Evolutionary conservation across 1,284 basidiomycete species (phyloP).

Genomic region (Papiliotrema nemorosa): DNA sequence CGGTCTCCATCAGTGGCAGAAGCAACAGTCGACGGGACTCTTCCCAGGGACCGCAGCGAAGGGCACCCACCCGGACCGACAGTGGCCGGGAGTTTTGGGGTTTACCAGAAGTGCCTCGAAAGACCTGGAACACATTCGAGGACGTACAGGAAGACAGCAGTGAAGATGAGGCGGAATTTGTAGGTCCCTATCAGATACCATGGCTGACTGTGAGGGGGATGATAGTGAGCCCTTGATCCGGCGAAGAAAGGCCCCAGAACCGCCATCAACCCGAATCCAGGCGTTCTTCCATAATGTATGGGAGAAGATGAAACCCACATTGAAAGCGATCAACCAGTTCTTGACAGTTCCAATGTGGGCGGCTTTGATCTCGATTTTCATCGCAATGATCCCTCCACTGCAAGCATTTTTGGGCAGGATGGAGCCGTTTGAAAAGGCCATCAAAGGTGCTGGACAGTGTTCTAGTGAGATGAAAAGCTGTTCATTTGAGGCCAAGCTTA

Average conservation of each 20-base stretch:
- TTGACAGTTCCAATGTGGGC: slow-evolving; percentile 86
- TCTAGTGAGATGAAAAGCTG: slow-evolving; percentile 52
- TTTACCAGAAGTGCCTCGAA: slow-evolving; percentile 41
- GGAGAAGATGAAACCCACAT: slow-evolving; percentile 39
- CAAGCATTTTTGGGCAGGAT: slow-evolving; percentile 64
- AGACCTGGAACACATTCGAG: slow-evolving; percentile 20
- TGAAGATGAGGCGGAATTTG: slow-evolving; percentile 43
- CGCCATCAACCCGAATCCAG: slow-evolving; percentile 19
- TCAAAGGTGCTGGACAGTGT: slow-evolving; percentile 70
- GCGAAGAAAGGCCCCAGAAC: slow-evolving; percentile 17
- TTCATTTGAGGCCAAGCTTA: slow-evolving; percentile 5
- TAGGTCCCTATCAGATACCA: slow-evolving; percentile 34
- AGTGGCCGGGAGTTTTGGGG: slow-evolving; percentile 48
- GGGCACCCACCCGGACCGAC: slow-evolving; percentile 30
- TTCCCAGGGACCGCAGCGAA: slow-evolving; percentile 1
- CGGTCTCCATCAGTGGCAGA: neutral
- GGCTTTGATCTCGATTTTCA: slow-evolving; percentile 70
- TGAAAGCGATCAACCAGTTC: slow-evolving; percentile 62
- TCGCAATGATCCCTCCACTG: slow-evolving; percentile 72
- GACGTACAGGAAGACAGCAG: slow-evolving; percentile 32
- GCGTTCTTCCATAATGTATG: slow-evolving; percentile 7
- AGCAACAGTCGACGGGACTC: neutral
- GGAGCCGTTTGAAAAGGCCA: slow-evolving; percentile 66
- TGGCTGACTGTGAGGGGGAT: slow-evolving; percentile 8
- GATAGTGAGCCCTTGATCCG: slow-evolving; percentile 18